phyloP scores from a whole-genome alignment of 495 filamentous ascomycete genomes.

The Trichodelitschia bisporula region DNA sequence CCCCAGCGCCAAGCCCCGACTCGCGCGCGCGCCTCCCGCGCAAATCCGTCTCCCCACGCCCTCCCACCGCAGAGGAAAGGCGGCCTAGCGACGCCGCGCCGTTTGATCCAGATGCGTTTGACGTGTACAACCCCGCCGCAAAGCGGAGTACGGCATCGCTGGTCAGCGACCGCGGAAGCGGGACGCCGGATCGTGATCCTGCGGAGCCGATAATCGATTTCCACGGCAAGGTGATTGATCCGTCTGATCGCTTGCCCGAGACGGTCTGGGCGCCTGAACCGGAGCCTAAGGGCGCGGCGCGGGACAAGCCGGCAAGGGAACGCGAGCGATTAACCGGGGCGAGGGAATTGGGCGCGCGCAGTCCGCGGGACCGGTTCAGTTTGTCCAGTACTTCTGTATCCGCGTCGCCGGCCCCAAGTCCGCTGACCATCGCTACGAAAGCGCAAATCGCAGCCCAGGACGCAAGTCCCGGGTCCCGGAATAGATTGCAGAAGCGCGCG shows the following conservation, averaged over 20 bases:
- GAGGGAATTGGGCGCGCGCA: constrained; percentile 1
- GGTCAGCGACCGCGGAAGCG: constrained; percentile 2
- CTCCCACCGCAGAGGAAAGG: neutral
- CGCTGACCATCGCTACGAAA: constrained; percentile 7
- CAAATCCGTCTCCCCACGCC: neutral
- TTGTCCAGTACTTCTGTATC: neutral
- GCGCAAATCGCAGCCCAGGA: constrained; percentile 7
- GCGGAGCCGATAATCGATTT: constrained; percentile 19
- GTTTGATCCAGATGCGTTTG: no score
- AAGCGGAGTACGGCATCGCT: neutral
- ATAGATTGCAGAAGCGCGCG: constrained; percentile 31
- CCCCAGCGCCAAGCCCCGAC: no score
- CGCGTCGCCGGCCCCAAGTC: constrained; percentile 4
- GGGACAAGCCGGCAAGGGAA: constrained; percentile 20
- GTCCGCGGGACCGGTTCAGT: neutral
- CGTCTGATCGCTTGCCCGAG: constrained; percentile 75
- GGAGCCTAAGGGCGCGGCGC: constrained; percentile 38
- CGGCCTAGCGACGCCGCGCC: neutral
- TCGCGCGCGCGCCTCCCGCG: no score
- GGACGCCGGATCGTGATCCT: neutral
- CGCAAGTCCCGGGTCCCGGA: constrained; percentile 19
- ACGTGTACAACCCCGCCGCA: no score
- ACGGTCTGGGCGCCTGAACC: constrained; percentile 89
- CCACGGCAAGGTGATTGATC: constrained; percentile 73
- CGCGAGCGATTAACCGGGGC: constrained; percentile 6